Evolutionary conservation across 148 eudicot species (phyloP), one percentile per base, ranked within the genome.

Genomic region (Salicornia ramosissima): DNA sequence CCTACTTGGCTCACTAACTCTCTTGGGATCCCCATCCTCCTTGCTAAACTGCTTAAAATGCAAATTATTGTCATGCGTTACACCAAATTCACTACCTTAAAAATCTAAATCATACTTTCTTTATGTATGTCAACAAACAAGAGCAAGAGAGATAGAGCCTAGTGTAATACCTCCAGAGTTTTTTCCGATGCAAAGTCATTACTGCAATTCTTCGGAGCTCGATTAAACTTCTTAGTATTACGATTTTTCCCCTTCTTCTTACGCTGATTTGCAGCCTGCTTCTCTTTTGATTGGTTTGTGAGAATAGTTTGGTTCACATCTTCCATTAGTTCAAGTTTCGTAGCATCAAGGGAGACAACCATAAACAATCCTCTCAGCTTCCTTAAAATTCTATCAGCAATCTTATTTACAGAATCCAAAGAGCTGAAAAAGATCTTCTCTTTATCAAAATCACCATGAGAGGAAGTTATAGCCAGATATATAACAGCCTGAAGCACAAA

Each of bases 301-400:
- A 76, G 49, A 60, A 71, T 8, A 40, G 77, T 78, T 40, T 61
- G 33, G 22, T 68, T 77, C 61, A 72, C 85, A 72, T 87, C 96
- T 66, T 87, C 96, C 30, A 90, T 77, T 69, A 94, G 87, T 83
- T 94, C 97, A 79, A 80, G 69, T 78, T 85, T 89, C 65, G 95
- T 94, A 78, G 82, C 87, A 80, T 91, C 97, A 77, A 91, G 93
- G 56, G 99, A 94, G 77, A 94, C 76, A 78, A 79, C 84, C 97
- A 91, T 89, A 62, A 94, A 85, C 50, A 94, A 60, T 70, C 90
- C 99, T 50, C 97, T 83, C 63, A 94, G 53, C 74, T 85, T 91
- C 73, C 96, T 84, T 60, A 81, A 80, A 75, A 91, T 67, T 65
- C 78, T 77, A 78, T 94, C 97, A 42, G 86, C 83, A 73, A 87